Percentiles rank a stretch among this genome's conserved stretches.
phyloP scores from a whole-genome alignment of 768 basidiomycete species.

The Suillus spraguei region DNA sequence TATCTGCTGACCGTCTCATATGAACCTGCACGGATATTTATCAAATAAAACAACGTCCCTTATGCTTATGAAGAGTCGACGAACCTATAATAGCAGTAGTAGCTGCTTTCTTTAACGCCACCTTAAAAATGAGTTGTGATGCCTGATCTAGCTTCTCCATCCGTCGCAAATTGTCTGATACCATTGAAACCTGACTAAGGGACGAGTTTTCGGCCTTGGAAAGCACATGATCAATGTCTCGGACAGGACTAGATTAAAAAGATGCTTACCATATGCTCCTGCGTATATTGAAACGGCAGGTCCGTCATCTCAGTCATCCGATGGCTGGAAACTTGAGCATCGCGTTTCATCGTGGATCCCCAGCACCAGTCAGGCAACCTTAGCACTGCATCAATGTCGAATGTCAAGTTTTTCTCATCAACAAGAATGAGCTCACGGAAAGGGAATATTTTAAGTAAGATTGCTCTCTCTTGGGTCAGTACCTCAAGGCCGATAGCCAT shows the following conservation, averaged over 20 bases:
- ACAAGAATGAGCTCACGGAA: slow-evolving; percentile 15
- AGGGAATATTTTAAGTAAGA: slow-evolving; percentile 3
- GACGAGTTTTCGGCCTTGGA: neutral
- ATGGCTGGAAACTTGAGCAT: slow-evolving; percentile 3
- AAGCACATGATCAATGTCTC: neutral
- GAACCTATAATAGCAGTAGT: slow-evolving; percentile 18
- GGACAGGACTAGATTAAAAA: too few relatives aligned
- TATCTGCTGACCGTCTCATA: slow-evolving; percentile 21
- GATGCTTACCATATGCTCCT: slow-evolving; percentile 12
- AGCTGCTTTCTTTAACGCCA: slow-evolving; percentile 16
- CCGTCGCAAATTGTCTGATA: slow-evolving; percentile 15
- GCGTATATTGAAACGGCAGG: slow-evolving; percentile 8
- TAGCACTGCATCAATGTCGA: slow-evolving; percentile 6
- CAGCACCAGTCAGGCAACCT: slow-evolving; percentile 17
- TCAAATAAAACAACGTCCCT: neutral
- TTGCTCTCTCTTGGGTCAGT: slow-evolving; percentile 6
- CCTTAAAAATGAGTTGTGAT: slow-evolving; percentile 5
- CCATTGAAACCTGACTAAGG: slow-evolving; percentile 11
- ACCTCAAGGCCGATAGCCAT: neutral
- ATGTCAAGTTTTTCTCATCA: neutral
- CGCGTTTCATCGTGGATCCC: slow-evolving; percentile 14
- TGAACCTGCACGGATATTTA: slow-evolving; percentile 16
- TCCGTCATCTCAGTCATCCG: slow-evolving; percentile 6
- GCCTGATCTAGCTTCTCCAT: slow-evolving; percentile 17
- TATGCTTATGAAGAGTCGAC: neutral